Base-by-base conservation (phyloP, 805 yeast genomes). In the Yarrowia deformans region DNA sequence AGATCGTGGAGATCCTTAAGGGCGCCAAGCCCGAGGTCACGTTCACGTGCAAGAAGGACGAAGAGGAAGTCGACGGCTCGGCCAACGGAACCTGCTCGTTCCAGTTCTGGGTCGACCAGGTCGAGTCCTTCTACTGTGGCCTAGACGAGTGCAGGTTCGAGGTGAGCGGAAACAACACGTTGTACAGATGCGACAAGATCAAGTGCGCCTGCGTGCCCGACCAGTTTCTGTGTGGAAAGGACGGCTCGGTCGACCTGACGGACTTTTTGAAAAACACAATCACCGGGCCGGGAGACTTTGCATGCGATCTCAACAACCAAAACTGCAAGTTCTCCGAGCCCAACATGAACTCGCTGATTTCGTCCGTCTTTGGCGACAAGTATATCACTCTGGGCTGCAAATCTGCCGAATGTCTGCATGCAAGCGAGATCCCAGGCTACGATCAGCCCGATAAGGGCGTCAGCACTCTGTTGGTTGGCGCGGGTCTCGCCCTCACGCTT, bases 51-150 rank as follows among this genome's bases (percentile, higher is more conserved):
- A 88, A 91, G 75, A 86, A 83, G 73, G 84, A 89, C 0, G 80
- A 86, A 0, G 56, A 48, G 48, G 46, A 14, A n/a, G 48, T 12
- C 7, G 66, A 39, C 16, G 66, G 52, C 10, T 8, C 42, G 2
- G 29, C 39, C 42, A 45, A 45, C n/a, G 84, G 79, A 18, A 78
- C 78, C 12, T 95, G 99, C 79, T 88, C 92, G 77, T 92, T 95
- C 80, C 98, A 95, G 78, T 92, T 95, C 76, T 95, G 99, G 99
- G 91, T 95, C 72, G 97, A 89, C 73, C 87, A 92, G 77, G 81
- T 84, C 55, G 99, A 95, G 77, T 89, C 96, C 70, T 95, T 95
- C 78, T 95, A 86, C 77, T 95, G 99, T 81, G 95, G 89, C 58
- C 84, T 95, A 72, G 79, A 83, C 67, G 79, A 82, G n/a, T 95